Evolutionary conservation across 208 protist genomes (phyloP).

Genomic region (Leishmania gerbilli): DNA sequence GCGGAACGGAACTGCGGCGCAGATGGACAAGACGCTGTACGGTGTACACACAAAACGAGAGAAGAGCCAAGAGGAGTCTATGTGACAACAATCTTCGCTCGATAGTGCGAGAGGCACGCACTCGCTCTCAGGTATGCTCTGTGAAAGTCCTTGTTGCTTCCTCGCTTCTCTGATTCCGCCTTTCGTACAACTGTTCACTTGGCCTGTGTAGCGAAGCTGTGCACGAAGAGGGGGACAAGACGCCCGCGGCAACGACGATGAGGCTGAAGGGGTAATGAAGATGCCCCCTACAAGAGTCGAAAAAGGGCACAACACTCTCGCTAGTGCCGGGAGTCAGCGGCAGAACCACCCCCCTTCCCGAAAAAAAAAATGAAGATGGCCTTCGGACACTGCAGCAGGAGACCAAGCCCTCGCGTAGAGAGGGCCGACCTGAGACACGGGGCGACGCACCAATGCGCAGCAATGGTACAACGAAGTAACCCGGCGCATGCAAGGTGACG

Average conservation of each 20-base stretch:
- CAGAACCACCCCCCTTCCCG: no score
- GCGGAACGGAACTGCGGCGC: neutral
- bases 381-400: neutral
- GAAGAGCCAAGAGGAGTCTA: neutral
- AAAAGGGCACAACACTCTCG: neutral
- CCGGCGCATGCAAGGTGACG: neutral
- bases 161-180: constrained; percentile 24
- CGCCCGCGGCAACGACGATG: neutral
- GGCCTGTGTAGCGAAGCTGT: constrained; percentile 48
- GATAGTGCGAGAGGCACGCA: neutral
- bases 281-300: neutral
- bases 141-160: neutral
- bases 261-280: neutral
- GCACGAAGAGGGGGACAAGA: neutral
- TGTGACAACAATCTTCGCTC: neutral
- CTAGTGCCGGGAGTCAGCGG: neutral
- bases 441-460: neutral
- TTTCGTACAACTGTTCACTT: constrained; percentile 32
- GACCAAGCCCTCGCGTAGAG: neutral
- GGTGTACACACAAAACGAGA: neutral
- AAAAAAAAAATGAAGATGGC: neutral
- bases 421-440: neutral
- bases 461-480: neutral
- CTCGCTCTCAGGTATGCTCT: neutral
- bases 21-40: neutral